Base-by-base conservation (phyloP, 2,329 filamentous ascomycete genomes). In the Pseudocercospora ulei region DNA sequence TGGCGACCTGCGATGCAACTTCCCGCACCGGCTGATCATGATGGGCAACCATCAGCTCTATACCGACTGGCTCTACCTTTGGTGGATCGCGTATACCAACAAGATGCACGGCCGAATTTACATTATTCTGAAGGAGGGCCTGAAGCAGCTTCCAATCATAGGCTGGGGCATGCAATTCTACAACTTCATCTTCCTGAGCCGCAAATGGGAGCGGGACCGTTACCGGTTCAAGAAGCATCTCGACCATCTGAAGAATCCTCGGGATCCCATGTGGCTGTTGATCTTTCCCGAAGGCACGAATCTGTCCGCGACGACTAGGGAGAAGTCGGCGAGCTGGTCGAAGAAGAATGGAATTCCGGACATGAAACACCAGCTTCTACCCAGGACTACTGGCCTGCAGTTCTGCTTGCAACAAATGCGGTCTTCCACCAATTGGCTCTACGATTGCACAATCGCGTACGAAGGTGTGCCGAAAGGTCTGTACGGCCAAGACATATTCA, bases 401-500 rank as follows among this genome's bases (percentile, higher is more conserved):
- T 92, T 86, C 56, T 87, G 82, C 52, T 63, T 93, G 27, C 78
- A 78, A 46, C 78, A 92, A 60, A 66, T 93, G 8, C 75, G 75
- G 52, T 74, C 72, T 5, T 79, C 78, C 0, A 76, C 87, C 0
- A 81, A 90, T 7, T 92, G 83, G 64, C 68, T 93, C 1, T 93
- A 93, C 53, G 85, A 93, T 62, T 95, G 87, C 62, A 96, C 90
- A 0, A 80, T 98, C 40, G 87, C 85, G 3, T 98, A 98, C 57
- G 88, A 95, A 62, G 88, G 90, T 8, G 75, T 94, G 27, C 82
- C 83, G 77, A 87, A 72, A 69, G 67, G 66, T 24, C 73, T 81
- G 53, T 95, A 80, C 51, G 87, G 88, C n/a, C 87, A 96, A 58
- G 77, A 92, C 33, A 81, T 83, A 54, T 96, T 92, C 62, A 87